A percentile compares a stretch with the other conserved stretches of the same genome.
phyloP scores from a whole-genome alignment of 2,329 filamentous ascomycete species.

The Cordyceps farinosa region DNA sequence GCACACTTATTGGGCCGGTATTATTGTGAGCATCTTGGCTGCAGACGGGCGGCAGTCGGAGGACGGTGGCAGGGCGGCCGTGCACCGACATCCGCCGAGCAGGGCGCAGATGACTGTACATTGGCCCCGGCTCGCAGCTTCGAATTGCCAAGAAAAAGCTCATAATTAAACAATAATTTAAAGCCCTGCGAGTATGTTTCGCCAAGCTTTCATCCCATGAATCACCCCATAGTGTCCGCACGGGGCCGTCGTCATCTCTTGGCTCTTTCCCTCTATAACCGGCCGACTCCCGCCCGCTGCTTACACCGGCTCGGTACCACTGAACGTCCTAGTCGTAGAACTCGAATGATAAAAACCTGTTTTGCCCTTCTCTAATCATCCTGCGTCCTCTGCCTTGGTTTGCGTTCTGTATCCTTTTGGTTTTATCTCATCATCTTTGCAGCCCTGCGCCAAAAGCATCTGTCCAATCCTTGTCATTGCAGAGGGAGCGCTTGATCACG shows the following conservation, averaged over 20 bases:
- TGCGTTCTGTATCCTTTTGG: background rate
- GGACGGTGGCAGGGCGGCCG: background rate
- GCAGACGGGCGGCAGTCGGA: conserved; percentile 5
- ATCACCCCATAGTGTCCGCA: background rate
- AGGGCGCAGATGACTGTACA: background rate
- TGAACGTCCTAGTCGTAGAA: background rate
- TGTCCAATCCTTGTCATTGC: background rate
- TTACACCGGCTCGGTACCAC: conserved; percentile 12
- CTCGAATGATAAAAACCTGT: background rate
- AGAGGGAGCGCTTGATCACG: background rate
- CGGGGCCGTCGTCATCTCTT: background rate
- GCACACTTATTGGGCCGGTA: too few species aligned
- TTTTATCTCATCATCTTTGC: background rate
- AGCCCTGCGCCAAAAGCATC: background rate
- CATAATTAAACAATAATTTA: conserved; percentile 7
- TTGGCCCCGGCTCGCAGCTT: background rate
- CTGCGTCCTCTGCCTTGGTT: background rate
- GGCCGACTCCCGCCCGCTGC: conserved; percentile 8
- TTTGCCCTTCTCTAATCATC: background rate
- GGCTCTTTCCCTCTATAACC: conserved; percentile 5
- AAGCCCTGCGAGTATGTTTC: background rate
- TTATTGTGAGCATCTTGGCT: background rate
- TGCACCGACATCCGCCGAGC: background rate
- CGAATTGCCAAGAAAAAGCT: background rate
- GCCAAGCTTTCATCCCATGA: background rate